These are phyloP conservation scores for Prunella vulgaris DNA, from an alignment of 257 asterid species.

Conservation along the genomic window DNA sequence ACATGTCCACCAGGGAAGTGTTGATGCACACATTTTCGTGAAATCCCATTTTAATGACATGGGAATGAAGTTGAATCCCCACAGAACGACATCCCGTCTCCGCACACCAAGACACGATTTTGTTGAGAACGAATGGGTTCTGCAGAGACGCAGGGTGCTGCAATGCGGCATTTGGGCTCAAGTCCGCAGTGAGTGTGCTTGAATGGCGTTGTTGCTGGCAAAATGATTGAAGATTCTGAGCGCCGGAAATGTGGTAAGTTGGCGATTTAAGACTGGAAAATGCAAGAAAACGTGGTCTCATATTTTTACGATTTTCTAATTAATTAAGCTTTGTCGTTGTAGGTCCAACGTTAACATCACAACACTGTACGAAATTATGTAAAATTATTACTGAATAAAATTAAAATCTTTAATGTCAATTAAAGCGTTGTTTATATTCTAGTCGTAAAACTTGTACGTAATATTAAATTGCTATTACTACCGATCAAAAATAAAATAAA, in stretches of 20 bases:
- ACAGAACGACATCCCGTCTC: constrained; percentile 15
- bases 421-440: too few relatives aligned
- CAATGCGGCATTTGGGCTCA: constrained; percentile 18
- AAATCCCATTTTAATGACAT: constrained; percentile 44
- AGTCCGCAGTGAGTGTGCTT: background rate
- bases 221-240: background rate
- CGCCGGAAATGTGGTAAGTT: constrained; percentile 14
- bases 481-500: too few relatives aligned
- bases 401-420: too few relatives aligned
- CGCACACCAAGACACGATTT: constrained; percentile 43
- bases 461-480: too few relatives aligned
- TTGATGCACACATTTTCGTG: constrained; percentile 37
- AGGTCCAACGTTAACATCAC: background rate
- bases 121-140: constrained; percentile 34
- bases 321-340: background rate
- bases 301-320: constrained; percentile 3
- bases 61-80: constrained; percentile 49
- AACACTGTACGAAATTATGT: background rate
- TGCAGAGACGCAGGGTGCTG: constrained; percentile 25
- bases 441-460: too few relatives aligned
- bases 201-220: background rate
- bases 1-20: constrained; percentile 49
- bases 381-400: too few relatives aligned
- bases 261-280: constrained; percentile 3
- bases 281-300: constrained; percentile 8